These are phyloP conservation scores for Exutisphaerella laricina DNA, from an alignment of 2,329 filamentous ascomycete species.

Conservation along the genomic window DNA sequence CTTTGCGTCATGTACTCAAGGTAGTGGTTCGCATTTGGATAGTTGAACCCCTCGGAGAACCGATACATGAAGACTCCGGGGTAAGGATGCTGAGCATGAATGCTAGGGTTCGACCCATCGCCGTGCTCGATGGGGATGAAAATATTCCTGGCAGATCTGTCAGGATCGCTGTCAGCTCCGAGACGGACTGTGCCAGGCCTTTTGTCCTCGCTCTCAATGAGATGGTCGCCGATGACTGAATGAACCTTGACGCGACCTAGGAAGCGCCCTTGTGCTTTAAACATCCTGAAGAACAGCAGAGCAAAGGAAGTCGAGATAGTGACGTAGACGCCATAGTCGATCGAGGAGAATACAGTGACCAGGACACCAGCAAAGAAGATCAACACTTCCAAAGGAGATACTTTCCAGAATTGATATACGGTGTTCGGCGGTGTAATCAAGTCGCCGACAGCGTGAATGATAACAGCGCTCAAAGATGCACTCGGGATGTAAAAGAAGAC, in stretches of 20 bases:
- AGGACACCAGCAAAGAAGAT: conserved; percentile 93
- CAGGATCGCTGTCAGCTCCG: conserved; percentile 36
- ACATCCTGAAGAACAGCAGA: conserved; percentile 74
- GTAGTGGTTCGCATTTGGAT: conserved; percentile 86
- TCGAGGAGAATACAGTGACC: conserved; percentile 79
- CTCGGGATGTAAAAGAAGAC: conserved; percentile 93
- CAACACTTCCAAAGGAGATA: conserved; percentile 81
- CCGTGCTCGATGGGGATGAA: conserved; percentile 81
- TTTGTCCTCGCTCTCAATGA: conserved; percentile 58
- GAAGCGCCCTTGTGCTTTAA: conserved; percentile 77
- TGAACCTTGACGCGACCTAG: conserved; percentile 78
- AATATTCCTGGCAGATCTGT: conserved; percentile 61
- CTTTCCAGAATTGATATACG: conserved; percentile 90
- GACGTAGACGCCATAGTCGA: conserved; percentile 88
- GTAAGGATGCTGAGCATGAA: conserved; percentile 74
- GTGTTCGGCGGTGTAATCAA: conserved; percentile 86
- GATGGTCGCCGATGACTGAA: conserved; percentile 71
- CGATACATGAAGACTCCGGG: conserved; percentile 95
- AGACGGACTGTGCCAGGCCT: conserved; percentile 29
- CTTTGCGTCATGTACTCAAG: conserved; percentile 59
- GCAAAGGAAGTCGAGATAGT: conserved; percentile 73
- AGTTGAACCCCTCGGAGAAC: conserved; percentile 92
- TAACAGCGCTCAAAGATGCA: conserved; percentile 75
- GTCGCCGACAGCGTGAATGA: conserved; percentile 93
- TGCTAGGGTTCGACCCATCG: conserved; percentile 85